Evolutionary conservation across 805 yeast species (phyloP), one percentile per base, ranked within the genome.

Genomic region (Teunomyces tritomae): DNA sequence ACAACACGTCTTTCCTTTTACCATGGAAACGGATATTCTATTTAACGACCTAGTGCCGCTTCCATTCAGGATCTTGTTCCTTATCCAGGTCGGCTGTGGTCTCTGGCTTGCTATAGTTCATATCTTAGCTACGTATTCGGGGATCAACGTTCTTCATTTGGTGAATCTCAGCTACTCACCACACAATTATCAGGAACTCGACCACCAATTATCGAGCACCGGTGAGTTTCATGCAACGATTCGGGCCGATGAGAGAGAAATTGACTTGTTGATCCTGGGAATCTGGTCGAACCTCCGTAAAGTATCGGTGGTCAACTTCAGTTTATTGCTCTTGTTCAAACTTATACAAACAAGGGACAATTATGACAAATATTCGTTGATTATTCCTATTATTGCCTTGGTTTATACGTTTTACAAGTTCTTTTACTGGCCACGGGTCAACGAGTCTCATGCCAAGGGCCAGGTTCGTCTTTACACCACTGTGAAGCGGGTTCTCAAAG

Each of bases 51-150:
- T 68, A 16, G 46, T 73, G 11, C 77, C 78, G 11, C 56, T 70
- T 20, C 74, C 76, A 8, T 70, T 66, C 51, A 59, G 84, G 40
- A 73, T 82, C 40, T 63, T 82, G 11, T 54, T 79, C 3, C 63
- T 82, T 13, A 51, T 83, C 2, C 71, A 78, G 48, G 43, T 74
- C 3, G 86, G 85, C 4, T 58, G 76, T 4, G 71, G 78, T 62
- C 58, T 82, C 20, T 84, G 88, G 88, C 71, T 67, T 39, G 46
- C 69, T 39, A 73, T 79, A 44, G 65, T 80, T 34, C 57, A 61
- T 47, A 56, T 73, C 17, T 70, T 78, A 47, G 62, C 62, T 46
- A 55, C 54, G 10, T 62, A 61, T 28, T 55, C 57, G 46, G 63
- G 67, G 20, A 68, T 83, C 44, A 83, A 82, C 58, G 63, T 82